Evolutionary conservation across 805 yeast species (phyloP).

Genomic region (Saccharomycopsis vini): DNA sequence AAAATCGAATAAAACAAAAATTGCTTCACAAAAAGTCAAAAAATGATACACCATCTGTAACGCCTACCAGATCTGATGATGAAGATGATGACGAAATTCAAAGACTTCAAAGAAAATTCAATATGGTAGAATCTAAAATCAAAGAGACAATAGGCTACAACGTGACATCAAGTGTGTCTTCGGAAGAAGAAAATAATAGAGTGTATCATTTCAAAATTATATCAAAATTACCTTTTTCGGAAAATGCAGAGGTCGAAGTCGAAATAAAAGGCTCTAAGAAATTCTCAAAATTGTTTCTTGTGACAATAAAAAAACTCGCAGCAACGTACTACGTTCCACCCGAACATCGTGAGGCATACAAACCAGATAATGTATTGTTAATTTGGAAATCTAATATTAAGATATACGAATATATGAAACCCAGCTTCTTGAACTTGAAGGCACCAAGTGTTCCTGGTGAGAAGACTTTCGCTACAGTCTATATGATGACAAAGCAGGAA

Average conservation of each 20-base stretch:
- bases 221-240: constrained; percentile 14
- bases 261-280: constrained; percentile 10
- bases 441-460: constrained; percentile 15
- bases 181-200: not conserved
- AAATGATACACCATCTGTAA: no score
- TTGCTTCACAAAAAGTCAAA: not conserved
- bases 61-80: not conserved
- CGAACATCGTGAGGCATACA: constrained; percentile 13
- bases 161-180: not conserved
- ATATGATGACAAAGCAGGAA: constrained; percentile 16
- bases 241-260: not conserved
- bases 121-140: constrained; percentile 1
- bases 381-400: constrained; percentile 21
- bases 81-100: constrained; percentile 3
- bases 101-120: not conserved
- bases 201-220: constrained; percentile 13
- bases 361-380: constrained; percentile 17
- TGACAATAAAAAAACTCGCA: constrained; percentile 14
- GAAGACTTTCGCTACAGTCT: constrained; percentile 18
- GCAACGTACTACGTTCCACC: constrained; percentile 1
- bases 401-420: constrained; percentile 22
- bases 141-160: not conserved
- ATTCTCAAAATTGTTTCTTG: constrained; percentile 9
- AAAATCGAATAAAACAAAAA: not conserved
- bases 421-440: constrained; percentile 20